phyloP scores from a whole-genome alignment of 768 basidiomycete genomes.

The Hortiboletus campestris region DNA sequence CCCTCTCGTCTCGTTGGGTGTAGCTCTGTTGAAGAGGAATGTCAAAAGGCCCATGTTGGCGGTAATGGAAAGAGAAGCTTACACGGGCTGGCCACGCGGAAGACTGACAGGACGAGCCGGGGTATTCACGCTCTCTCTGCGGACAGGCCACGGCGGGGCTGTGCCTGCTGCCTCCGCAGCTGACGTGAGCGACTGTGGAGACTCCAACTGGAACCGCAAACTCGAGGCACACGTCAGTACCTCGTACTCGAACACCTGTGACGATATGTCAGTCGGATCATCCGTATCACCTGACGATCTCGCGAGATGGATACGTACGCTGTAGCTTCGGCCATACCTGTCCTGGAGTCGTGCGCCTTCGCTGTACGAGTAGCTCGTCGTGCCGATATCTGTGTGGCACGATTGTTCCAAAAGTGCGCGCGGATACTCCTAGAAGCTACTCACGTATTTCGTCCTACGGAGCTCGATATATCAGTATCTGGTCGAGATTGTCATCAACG shows the following conservation, averaged over 20 bases:
- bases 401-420: background rate
- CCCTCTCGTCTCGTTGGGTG: background rate
- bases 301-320: constrained; percentile 5
- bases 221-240: constrained; percentile 20
- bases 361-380: constrained; percentile 5
- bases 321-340: constrained; percentile 2
- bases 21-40: background rate
- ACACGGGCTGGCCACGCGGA: constrained; percentile 6
- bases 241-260: constrained; percentile 22
- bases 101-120: too few species aligned
- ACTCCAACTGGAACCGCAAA: constrained; percentile 14
- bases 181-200: background rate
- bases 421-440: background rate
- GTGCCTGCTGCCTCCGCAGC: background rate
- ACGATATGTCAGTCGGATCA: background rate
- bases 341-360: constrained; percentile 18
- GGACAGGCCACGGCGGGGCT: background rate
- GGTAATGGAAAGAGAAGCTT: constrained; percentile 3
- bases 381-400: constrained; percentile 14
- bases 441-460: constrained; percentile 21
- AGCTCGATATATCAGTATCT: constrained; percentile 1
- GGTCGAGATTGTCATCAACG: background rate
- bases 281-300: background rate
- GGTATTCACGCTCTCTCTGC: background rate
- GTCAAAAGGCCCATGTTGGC: background rate